Base-by-base conservation (phyloP, 148 eudicot genomes). In the Amaranthus cruentus region DNA sequence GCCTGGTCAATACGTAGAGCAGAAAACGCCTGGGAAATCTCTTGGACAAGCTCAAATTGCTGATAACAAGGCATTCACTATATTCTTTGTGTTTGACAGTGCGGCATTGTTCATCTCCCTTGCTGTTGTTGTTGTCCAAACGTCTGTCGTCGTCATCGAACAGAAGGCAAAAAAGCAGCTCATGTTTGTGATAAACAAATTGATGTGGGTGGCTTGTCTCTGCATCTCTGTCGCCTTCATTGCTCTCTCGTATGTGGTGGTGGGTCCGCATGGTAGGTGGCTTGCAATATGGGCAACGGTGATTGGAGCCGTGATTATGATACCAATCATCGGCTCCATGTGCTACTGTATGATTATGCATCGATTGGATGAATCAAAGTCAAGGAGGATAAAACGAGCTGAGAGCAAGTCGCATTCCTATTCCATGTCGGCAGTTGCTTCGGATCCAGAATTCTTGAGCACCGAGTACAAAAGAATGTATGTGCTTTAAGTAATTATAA, bases 111-210 rank as follows among this genome's bases (percentile, higher is more conserved):
- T 90, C 77, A 95, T 95, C 64, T 95, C 99, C 38, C 80, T 95
- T 72, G 99, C 99, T n/a, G 99, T 95, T 15, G 98, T 95, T 50
- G 88, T 95, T 47, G 99, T 95, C 18, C 99, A 95, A 73, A 95
- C 96, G 7, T 95, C 97, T 6, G 82, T 95, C 50, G 96, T 95
- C 11, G 99, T 95, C 69, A 90, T 95, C 71, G 96, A 95, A 77
- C 90, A 87, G 54, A 91, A 87, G 79, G 97, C 97, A 6, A 95
- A 95, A 82, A 85, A 78, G 80, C 96, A 95, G 80, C 93, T 95
- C 42, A 88, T 95, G 90, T 91, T 88, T 79, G 96, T 91, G 73
- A 95, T 95, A 47, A 95, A 95, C 86, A 95, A 95, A 84, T 89
- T 95, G 51, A 95, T 95, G 98, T 95, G 98, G 98, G 72, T 83